Evolutionary conservation across 1,139 yeast species (phyloP), one percentile per base, ranked within the genome.

Genomic region (Magnusiomyces tetraspermus): DNA sequence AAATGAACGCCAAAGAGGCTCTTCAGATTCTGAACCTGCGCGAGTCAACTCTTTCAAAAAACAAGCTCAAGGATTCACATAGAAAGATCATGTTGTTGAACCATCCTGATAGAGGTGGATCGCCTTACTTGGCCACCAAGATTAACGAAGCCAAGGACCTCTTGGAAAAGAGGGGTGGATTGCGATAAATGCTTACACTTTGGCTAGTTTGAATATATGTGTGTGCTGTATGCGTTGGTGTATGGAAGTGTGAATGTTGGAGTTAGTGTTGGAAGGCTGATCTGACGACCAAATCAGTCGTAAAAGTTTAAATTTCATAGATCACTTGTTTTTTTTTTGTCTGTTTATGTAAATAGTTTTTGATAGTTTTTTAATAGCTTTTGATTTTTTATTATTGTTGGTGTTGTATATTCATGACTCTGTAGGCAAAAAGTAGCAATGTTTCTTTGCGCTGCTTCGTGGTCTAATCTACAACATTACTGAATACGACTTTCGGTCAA

Each of bases 91-190:
- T 92, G 96, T 75, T 92, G 67, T 80, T 90, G 50, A 92, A 92
- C 71, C 98, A 92, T 67, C 98, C 98, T 13, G 98, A 92, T 72
- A 86, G 94, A 67, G 98, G 98, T 51, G 98, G 98, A 10, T 85
- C 96, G 21, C 92, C 97, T 41, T 90, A 80, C 64, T 70, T 92
- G 66, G 98, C 98, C 56, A 90, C 97, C 49, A 92, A 92, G 75
- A 89, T 92, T 61, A 92, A 92, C 68, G 97, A 92, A 72, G 97
- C 98, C 52, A 92, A 92, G 70, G 96, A 89, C 64, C 83, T 89
- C 67, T 76, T 92, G 66, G 95, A 87, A 61, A 89, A 88, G 72
- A 80, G 90, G 67, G 88, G 88, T 42, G 80, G 80, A 15, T 63
- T 78, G 72, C 21, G 30, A 36, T 46, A 76, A 50, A 33, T n/a